phyloP scores from a whole-genome alignment of 345 rosid species.

The Bruguiera sexangula region DNA sequence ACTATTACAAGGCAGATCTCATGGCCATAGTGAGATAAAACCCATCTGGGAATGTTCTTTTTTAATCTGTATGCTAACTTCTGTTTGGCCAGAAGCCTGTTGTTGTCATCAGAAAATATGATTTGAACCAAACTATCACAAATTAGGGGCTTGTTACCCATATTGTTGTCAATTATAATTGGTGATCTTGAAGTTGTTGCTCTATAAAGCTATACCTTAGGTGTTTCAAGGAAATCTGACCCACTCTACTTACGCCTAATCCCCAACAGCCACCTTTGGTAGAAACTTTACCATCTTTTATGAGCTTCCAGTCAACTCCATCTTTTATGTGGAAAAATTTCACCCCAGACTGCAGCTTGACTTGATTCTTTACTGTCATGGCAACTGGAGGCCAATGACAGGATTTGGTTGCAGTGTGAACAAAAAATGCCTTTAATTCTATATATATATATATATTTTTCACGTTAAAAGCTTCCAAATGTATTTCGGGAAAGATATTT shows the following conservation, averaged over 20 bases:
- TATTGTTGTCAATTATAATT: not conserved
- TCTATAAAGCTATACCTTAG: not conserved
- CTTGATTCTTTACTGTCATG: not conserved
- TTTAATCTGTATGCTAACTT: not conserved
- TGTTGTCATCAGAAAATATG: not conserved
- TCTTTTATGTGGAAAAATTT: not conserved
- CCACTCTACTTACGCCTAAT: not conserved
- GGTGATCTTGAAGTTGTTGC: not conserved
- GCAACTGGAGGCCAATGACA: not conserved
- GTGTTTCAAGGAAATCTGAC: not conserved
- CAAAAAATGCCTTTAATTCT: conserved; percentile 16
- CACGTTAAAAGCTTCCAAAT: not conserved
- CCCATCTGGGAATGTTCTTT: too few relatives aligned
- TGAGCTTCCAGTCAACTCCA: not conserved
- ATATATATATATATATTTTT: not conserved
- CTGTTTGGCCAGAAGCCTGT: too few relatives aligned
- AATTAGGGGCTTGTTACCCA: not conserved
- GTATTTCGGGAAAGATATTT: not conserved
- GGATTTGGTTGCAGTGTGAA: conserved; percentile 36
- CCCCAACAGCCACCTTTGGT: not conserved
- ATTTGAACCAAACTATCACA: not conserved
- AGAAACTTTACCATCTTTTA: not conserved
- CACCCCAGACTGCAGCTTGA: not conserved
- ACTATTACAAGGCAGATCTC: too few relatives aligned
- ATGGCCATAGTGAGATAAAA: too few relatives aligned